Conservation (phyloP, 495 filamentous ascomycete species). For the Penicillium nucicola region DNA sequence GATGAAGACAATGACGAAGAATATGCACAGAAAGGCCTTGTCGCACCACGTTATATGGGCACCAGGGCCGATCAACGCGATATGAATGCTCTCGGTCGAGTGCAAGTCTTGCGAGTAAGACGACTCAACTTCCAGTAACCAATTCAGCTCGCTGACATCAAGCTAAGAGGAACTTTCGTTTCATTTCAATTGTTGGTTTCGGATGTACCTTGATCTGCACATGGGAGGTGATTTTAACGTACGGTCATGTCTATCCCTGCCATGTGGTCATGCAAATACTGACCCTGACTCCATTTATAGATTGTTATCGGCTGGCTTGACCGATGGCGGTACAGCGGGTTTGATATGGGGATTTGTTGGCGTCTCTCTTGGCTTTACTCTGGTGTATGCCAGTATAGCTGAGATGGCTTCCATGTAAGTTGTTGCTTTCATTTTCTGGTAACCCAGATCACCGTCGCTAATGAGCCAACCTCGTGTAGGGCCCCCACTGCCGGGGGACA, state of each 20-base stretch:
- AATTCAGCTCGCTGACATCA: conserved; percentile 3
- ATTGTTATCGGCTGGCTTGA: conserved; percentile 41
- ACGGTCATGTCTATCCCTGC: conserved; percentile 6
- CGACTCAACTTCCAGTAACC: too few relatives aligned
- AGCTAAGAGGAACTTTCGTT: conserved; percentile 47
- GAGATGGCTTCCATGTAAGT: conserved; percentile 57
- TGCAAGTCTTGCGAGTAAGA: conserved; percentile 43
- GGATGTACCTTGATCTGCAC: conserved; percentile 43
- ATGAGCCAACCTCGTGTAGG: conserved; percentile 15
- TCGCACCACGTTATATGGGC: conserved; percentile 41
- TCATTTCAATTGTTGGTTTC: conserved; percentile 48
- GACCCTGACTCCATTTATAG: conserved; percentile 18
- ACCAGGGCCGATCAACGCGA: conserved; percentile 35
- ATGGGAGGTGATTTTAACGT: conserved; percentile 49
- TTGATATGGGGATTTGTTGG: conserved; percentile 56
- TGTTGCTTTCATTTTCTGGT: background rate
- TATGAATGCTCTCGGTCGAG: conserved; percentile 43
- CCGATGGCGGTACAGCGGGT: conserved; percentile 54
- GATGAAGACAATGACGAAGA: conserved; percentile 26
- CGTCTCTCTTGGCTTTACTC: conserved; percentile 42
- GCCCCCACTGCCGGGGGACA: conserved; percentile 50
- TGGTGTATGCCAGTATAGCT: conserved; percentile 50
- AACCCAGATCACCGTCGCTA: background rate
- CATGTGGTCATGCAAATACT: background rate
- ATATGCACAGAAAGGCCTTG: conserved; percentile 24